Conservation (phyloP, 148 eudicot species). For the Persicaria tinctoria region DNA sequence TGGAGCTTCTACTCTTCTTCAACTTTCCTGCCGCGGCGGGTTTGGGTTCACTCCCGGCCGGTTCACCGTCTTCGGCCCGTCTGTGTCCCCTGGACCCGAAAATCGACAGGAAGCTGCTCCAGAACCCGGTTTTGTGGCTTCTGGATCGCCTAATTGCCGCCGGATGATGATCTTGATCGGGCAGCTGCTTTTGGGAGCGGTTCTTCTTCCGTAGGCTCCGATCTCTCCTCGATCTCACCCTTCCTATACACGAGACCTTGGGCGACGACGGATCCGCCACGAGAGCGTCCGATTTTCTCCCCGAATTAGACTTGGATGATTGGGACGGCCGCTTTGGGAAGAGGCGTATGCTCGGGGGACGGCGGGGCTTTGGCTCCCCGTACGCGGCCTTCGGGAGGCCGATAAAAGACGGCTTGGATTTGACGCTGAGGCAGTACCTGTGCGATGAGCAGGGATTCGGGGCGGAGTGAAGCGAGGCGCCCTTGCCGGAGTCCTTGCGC, state of each 20-base stretch:
- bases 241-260: constrained; percentile 88
- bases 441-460: constrained; percentile 30
- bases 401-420: constrained; percentile 37
- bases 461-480: constrained; percentile 19
- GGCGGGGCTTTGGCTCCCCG: constrained; percentile 28
- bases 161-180: no score
- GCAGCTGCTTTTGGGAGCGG: constrained; percentile 7
- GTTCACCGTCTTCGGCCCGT: background rate
- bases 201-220: constrained; percentile 29
- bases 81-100: constrained; percentile 24
- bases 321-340: constrained; percentile 53
- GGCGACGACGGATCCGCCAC: constrained; percentile 70
- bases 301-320: constrained; percentile 8
- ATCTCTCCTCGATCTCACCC: constrained; percentile 57
- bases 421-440: constrained; percentile 31
- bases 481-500: constrained; percentile 58
- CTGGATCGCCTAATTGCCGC: background rate
- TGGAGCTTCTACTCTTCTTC: constrained; percentile 1
- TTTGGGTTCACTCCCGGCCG: background rate
- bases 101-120: constrained; percentile 28
- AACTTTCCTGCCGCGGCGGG: background rate
- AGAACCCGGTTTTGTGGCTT: constrained; percentile 29
- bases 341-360: constrained; percentile 31
- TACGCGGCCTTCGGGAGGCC: constrained; percentile 63
- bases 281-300: constrained; percentile 25